A percentile compares a stretch with the other conserved stretches of the same genome.
These are phyloP conservation scores for Coniochaeta ligniaria DNA, from an alignment of 2,329 filamentous ascomycete species.

Conservation along the genomic window DNA sequence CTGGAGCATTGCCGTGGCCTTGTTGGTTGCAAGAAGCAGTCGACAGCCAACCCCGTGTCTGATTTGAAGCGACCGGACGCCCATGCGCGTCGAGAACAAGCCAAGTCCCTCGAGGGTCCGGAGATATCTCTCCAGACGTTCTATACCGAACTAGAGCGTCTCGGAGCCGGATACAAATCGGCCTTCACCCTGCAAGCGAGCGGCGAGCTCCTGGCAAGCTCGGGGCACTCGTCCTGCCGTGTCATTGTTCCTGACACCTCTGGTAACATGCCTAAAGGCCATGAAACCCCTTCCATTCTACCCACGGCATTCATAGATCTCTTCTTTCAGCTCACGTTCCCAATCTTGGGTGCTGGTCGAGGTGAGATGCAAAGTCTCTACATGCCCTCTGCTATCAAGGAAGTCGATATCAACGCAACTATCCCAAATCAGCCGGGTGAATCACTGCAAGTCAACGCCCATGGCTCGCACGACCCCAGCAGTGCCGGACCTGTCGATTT, in stretches of 20 bases:
- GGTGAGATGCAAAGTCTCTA: neutral
- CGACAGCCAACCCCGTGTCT: neutral
- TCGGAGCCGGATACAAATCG: neutral
- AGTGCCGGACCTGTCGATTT: neutral
- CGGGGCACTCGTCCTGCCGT: neutral
- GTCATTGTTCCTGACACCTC: neutral
- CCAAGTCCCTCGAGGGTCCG: neutral
- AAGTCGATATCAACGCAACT: neutral
- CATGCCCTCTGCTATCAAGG: neutral
- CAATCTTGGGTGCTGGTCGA: neutral
- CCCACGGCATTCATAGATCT: neutral
- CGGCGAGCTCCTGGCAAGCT: neutral
- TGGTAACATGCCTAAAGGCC: neutral
- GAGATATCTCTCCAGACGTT: neutral
- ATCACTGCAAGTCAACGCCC: neutral
- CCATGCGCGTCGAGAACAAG: neutral
- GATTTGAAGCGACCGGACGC: neutral
- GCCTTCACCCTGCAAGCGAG: neutral
- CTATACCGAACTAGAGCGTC: neutral
- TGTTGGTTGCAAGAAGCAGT: neutral
- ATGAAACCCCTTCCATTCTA: neutral
- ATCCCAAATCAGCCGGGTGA: neutral
- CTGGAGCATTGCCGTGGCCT: conserved; percentile 13
- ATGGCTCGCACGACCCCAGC: neutral
- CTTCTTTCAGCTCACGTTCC: neutral